Evolutionary conservation across 495 filamentous ascomycete genomes (phyloP), one percentile per base, ranked within the genome.

Genomic region (Pseudevernia furfuracea): DNA sequence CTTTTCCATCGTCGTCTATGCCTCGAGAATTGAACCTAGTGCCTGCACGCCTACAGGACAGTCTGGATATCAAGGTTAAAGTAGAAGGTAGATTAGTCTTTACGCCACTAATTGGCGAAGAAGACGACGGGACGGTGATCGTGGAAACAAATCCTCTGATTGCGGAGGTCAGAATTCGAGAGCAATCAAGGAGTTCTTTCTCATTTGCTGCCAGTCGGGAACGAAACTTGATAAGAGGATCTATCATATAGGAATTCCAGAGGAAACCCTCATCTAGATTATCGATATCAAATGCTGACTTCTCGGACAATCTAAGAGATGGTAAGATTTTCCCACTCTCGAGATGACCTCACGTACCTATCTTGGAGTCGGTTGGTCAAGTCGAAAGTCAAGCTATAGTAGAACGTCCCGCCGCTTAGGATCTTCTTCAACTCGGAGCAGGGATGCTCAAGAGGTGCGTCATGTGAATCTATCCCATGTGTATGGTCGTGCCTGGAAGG

Each of bases 181-280:
- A 96, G 4, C 80, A 79, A 76, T 98, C 94, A 21, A 98, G 79
- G 30, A 83, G 85, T 30, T 78, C 78, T 61, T 86, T 87, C 63
- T 97, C 92, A 23, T 82, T 80, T 25, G 80, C 80, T 21, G 88
- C 81, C 25, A 98, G 78, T 23, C 89, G 84, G 19, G 87, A 91
- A 34, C 94, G 87, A 71, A 98, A 97, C 59, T 87, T 80, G 48
- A 97, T 86, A 60, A 98, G 81, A 11, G 95, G 92, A 62, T 87
- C 82, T 65, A 98, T 96, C 92, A 98, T 97, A 75, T 94, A 96
- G 14, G 89, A 91, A 68, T 98, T 98, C 94, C 94, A 98, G 36
- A 98, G 76, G 76, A 96, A 96, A 10, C 88, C 87, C 64, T 89
- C 87, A 74, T 98, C 90, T 38, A 96, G 84, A 59, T 86, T 87